Conservation (phyloP, 352 stramenopile species). For the Pseudoperonospora humuli region DNA sequence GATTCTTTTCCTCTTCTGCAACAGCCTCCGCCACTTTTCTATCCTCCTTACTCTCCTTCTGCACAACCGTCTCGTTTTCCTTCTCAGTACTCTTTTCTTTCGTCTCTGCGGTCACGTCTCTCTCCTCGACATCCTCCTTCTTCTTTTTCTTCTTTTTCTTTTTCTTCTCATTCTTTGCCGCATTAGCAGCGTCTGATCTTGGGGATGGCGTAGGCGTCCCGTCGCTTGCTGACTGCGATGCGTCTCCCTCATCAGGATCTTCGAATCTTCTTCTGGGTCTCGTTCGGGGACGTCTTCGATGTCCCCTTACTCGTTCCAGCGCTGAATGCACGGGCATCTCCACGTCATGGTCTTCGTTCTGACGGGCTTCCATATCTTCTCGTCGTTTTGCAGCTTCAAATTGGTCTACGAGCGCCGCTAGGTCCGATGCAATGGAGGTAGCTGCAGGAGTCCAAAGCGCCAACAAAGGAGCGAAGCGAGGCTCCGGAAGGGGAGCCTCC, state of each 20-base stretch:
- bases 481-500: constrained; percentile 31
- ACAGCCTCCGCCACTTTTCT: constrained; percentile 4
- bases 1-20: constrained; percentile 8
- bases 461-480: constrained; percentile 43
- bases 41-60: constrained; percentile 1
- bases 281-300: constrained; percentile 16
- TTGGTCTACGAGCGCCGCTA: constrained; percentile 36
- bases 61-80: background rate
- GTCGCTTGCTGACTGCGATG: constrained; percentile 20
- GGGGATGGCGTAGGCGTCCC: constrained; percentile 17
- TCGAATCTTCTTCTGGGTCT: constrained; percentile 28
- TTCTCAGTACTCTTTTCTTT: background rate
- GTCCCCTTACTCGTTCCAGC: constrained; percentile 17
- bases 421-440: constrained; percentile 10
- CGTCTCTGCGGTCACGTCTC: background rate
- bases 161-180: constrained; percentile 2
- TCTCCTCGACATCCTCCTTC: background rate
- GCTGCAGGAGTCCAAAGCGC: constrained; percentile 31
- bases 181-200: constrained; percentile 4
- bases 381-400: constrained; percentile 27
- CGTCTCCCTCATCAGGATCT: constrained; percentile 18
- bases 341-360: constrained; percentile 8
- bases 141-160: constrained; percentile 2
- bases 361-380: constrained; percentile 15
- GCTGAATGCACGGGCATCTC: constrained; percentile 13